Evolutionary conservation across 345 rosid genomes (phyloP).

Genomic region (Moricandia arvensis): DNA sequence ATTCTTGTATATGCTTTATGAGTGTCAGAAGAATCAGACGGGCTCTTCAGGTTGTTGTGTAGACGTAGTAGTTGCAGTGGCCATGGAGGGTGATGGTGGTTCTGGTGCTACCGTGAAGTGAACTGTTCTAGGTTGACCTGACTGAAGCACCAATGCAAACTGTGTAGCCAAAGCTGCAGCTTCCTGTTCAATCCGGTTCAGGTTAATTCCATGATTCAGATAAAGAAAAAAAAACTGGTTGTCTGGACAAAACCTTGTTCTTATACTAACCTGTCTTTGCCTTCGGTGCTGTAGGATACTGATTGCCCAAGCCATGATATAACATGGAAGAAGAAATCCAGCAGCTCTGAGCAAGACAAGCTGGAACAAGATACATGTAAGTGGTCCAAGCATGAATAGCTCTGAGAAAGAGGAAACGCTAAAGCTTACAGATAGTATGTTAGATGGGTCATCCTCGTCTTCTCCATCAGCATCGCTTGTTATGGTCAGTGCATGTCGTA

Average conservation of each 20-base stretch:
- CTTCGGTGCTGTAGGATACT: slow-evolving; percentile 85
- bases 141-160: slow-evolving; percentile 86
- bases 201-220: slow-evolving; percentile 5
- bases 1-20: neutral
- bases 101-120: neutral
- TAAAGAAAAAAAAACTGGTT: neutral
- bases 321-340: slow-evolving; percentile 89
- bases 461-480: slow-evolving; percentile 64
- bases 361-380: slow-evolving; percentile 38
- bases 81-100: slow-evolving; percentile 38
- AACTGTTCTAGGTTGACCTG: slow-evolving; percentile 57
- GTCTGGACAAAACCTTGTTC: neutral
- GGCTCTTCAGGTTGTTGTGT: slow-evolving; percentile 22
- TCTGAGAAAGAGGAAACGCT: neutral
- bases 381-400: neutral
- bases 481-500: slow-evolving; percentile 71
- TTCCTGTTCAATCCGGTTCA: slow-evolving; percentile 52
- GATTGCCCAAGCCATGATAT: slow-evolving; percentile 98
- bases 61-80: slow-evolving; percentile 23
- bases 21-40: slow-evolving; percentile 14
- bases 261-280: slow-evolving; percentile 68
- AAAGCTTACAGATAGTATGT: slow-evolving; percentile 68
- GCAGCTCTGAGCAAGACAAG: slow-evolving; percentile 74
- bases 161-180: slow-evolving; percentile 88
- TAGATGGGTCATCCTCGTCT: slow-evolving; percentile 73